Evolutionary conservation across 2,329 filamentous ascomycete genomes (phyloP), one percentile per base, ranked within the genome.

Genomic region (Microdochium paspali): DNA sequence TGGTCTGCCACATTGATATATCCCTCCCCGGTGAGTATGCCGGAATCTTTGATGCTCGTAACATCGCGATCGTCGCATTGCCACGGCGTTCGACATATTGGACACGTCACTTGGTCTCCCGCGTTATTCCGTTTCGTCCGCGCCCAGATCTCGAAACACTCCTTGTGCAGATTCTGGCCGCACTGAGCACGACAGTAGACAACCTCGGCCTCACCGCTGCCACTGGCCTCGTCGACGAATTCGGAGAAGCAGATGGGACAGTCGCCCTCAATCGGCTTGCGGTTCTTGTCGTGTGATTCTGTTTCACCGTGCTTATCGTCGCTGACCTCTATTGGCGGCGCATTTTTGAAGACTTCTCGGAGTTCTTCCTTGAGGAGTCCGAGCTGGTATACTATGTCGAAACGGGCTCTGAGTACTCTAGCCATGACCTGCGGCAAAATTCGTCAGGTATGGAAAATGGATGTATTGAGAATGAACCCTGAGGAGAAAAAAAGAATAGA

Each of bases 1-100:
- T 82, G 74, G 20, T 69, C 62, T 1, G 77, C 79, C 3, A 84
- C 73, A 57, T 84, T 84, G 44, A 82, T 65, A 54, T 84, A 84
- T 0, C 80, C 80, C 30, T 82, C 78, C 1, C 57, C 56, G 23
- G 66, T 68, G 0, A 64, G 51, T 4, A 57, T 56, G 3, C 71
- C 66, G 1, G 61, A 63, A 51, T 67, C 72, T 44, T 64, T 65
- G 23, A 77, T 69, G 28, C 64, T 67, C 30, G 66, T 67, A 7
- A 74, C 61, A 51, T 66, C 56, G 3, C 65, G 63, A 20, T 68
- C 62, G 20, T 73, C 72, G 1, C 65, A 69, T 53, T 73, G 65
- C 81, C 81, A 84, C 1, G 59, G 56, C 12, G 73, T 76, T 12
- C 80, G 74, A 50, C 80, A 84, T 56, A 79, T 77, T 0, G 80